Percentiles rank a stretch among this genome's conserved stretches.
Conservation (phyloP, 2,329 filamentous ascomycete genomes). For the Epichloe brachyelytri region DNA sequence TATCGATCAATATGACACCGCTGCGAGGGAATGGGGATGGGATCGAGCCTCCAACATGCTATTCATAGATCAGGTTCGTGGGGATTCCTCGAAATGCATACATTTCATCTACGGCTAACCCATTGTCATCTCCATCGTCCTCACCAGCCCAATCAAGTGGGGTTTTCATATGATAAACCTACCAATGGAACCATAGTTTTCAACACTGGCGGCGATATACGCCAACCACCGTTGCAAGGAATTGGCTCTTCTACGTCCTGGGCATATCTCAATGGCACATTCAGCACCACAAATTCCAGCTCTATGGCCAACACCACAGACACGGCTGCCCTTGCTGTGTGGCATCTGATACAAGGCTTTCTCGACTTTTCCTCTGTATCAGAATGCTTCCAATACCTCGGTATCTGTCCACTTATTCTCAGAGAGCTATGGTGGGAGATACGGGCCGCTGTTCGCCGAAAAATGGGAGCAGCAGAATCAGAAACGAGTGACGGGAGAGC, state of each 20-base stretch:
- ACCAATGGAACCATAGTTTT: conserved; percentile 48
- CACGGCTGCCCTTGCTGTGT: conserved; percentile 44
- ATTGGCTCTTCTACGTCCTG: conserved; percentile 13
- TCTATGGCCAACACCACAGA: conserved; percentile 42
- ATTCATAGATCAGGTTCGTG: conserved; percentile 41
- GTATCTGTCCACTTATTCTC: conserved; percentile 52
- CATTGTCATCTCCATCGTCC: not conserved
- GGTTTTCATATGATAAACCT: conserved; percentile 52
- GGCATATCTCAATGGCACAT: conserved; percentile 49
- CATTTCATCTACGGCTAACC: not conserved
- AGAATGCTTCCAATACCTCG: conserved; percentile 32
- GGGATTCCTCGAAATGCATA: conserved; percentile 8
- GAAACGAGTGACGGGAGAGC: conserved; percentile 34
- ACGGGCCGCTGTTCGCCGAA: conserved; percentile 51
- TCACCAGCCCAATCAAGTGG: conserved; percentile 53
- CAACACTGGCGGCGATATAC: conserved; percentile 24
- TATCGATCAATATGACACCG: conserved; percentile 37
- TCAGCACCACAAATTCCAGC: conserved; percentile 38
- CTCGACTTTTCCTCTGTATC: conserved; percentile 45
- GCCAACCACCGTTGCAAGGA: conserved; percentile 12
- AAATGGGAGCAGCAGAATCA: conserved; percentile 50
- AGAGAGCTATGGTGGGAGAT: conserved; percentile 59
- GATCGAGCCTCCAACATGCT: conserved; percentile 42
- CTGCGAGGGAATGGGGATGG: conserved; percentile 51
- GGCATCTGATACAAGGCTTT: conserved; percentile 54